Evolutionary conservation across 2,329 filamentous ascomycete species (phyloP), one percentile per base, ranked within the genome.

Genomic region (Sclerotinia sclerotiorum): DNA sequence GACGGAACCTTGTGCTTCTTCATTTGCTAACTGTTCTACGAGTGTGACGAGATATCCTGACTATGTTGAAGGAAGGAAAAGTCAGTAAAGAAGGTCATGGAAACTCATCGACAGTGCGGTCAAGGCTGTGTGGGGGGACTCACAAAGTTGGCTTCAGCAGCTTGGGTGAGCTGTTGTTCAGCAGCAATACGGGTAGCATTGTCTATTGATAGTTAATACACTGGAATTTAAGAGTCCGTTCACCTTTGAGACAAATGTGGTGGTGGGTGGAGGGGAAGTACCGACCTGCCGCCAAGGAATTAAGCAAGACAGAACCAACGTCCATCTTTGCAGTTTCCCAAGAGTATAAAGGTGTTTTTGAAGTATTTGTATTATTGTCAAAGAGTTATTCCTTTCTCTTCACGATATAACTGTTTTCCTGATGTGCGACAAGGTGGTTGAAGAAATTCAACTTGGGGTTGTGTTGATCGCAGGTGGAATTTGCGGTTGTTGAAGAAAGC

Each of bases 241-340:
- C 46, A 32, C 35, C 27, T 35, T 44, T 32, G 35, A 62, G 63
- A 48, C 24, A n/a, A 29, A 17, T 32, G 32, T 66, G 51, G 32
- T 66, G 51, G n/a, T 54, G 67, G 29, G 61, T 67, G 42, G 67
- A 68, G 69, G 69, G 67, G 62, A 67, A 67, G 68, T 65, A 72
- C 90, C 81, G 84, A 98, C 95, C 94, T 79, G 94, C 87, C 79
- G 94, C 96, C 83, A 98, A 89, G 81, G 95, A 98, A 85, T 94
- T 94, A 83, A 93, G 89, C 85, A 99, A 91, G 84, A 99, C 94
- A 84, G 93, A 90, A 85, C 94, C 97, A 85, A 98, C 96, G 84
- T 98, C 93, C 91, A 96, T 94, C 84, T 84, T 86, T 81, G 85
- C 74, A 61, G 51, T 61, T 35, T 52, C 48, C 46, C 44, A 24